Evolutionary conservation across 805 yeast species (phyloP), one percentile per base, ranked within the genome.

Genomic region (Hanseniaspora mollemarum): DNA sequence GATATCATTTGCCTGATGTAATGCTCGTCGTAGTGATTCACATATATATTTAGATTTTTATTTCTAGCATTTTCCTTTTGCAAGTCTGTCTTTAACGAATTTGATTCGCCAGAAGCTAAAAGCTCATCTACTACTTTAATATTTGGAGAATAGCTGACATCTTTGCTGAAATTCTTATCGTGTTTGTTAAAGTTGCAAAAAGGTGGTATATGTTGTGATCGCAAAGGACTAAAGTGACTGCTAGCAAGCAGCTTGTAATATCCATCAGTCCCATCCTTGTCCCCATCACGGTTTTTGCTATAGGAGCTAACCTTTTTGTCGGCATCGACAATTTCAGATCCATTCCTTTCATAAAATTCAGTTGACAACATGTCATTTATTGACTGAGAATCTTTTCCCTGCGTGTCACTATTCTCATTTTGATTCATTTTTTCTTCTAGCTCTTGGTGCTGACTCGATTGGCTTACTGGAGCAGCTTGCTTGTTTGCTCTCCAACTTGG

Each of bases 51-150:
- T 6, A 46, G 25, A 26, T 46, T 46, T 15, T 29, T 46, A 16
- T 35, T 32, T 31, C 50, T 38, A 7, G 6, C 8, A 13, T 46
- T 28, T 31, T 46, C 50, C 24, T 18, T 29, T 12, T 16, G 16
- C n/a, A 45, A 45, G 2, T 26, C 26, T 41, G 43, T 46, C 12
- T 29, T 39, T n/a, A 37, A 19, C 16, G n/a, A 15, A 2, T 19
- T 4, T 13, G 5, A 13, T n/a, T 29, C 22, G 1, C 8, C 13
- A 3, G 6, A 15, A 37, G 24, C 28, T 10, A 45, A 10, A 4
- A 45, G n/a, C 22, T 45, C 41, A 37, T 45, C 49, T 3, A 35
- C 33, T 21, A 44, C 36, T 37, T 16, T 4, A 1, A 35, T 18
- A 18, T 26, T 24, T 25, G 41, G 41, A 18, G 25, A 35, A 12